A percentile compares a stretch with the other conserved stretches of the same genome.
phyloP scores from a whole-genome alignment of 2,329 filamentous ascomycete genomes.

The Neopestalotiopsis sp. region DNA sequence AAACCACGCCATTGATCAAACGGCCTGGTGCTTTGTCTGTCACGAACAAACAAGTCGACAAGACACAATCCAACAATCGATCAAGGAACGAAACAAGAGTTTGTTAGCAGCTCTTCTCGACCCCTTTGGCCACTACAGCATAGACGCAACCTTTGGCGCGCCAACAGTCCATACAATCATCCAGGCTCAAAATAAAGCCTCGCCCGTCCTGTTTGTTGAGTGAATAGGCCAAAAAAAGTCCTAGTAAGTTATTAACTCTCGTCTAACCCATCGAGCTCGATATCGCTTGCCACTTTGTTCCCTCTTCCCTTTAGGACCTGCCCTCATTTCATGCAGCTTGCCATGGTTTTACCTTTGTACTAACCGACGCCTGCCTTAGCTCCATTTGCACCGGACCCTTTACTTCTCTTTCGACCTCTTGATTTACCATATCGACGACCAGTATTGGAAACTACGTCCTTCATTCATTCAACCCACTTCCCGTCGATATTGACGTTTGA shows the following conservation, averaged over 20 bases:
- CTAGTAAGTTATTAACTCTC: neutral
- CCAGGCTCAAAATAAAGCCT: neutral
- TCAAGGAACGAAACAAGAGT: constrained; percentile 9
- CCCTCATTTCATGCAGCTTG: neutral
- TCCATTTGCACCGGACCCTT: neutral
- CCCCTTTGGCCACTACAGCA: neutral
- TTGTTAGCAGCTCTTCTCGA: neutral
- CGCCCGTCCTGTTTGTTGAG: neutral
- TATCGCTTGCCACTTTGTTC: neutral
- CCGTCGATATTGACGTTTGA: constrained; percentile 2
- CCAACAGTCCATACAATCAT: neutral
- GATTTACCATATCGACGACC: constrained; percentile 8
- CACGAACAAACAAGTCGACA: constrained; percentile 18
- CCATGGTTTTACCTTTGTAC: neutral
- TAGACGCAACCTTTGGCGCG: neutral
- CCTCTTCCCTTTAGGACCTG: neutral
- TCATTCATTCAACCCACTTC: neutral
- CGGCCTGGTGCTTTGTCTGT: constrained; percentile 12
- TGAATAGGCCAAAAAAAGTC: neutral
- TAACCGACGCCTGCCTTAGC: neutral
- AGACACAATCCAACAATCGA: neutral
- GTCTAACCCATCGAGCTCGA: neutral
- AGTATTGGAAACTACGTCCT: neutral
- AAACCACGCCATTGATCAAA: neutral
- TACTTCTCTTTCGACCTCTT: constrained; percentile 1